Evolutionary conservation across 2,329 filamentous ascomycete species (phyloP), one percentile per base, ranked within the genome.

Genomic region (Xylaria sp.): DNA sequence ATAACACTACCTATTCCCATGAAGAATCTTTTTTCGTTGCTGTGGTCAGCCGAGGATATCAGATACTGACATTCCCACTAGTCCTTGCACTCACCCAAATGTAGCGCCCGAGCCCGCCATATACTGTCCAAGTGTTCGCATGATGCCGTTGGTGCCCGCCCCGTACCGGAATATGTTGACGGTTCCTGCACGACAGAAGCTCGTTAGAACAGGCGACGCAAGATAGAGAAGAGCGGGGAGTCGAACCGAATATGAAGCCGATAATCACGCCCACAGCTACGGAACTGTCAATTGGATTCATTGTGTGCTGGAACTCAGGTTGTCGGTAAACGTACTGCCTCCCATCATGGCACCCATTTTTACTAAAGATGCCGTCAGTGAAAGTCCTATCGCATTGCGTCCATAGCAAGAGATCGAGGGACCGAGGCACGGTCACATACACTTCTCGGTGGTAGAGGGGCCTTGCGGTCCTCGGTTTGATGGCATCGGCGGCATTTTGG

Each of bases 281-380:
- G 68, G 26, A 48, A 49, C 48, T 40, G 48, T 65, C 33, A 76
- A 67, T 33, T 33, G 48, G 60, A 51, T 68, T 17, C 13, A 31
- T 9, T n/a, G 20, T n/a, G 23, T 58, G 23, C n/a, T 33, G 53
- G 23, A 20, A 26, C 38, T 13, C 6, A 3, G 23, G 23, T 23
- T 2, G 2, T n/a, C 4, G 11, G 58, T 40, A 33, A 61, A 88
- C 94, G 77, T 92, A 98, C 95, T 97, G 80, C 94, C 93, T 75
- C 96, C 96, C 94, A 98, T 98, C 91, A 99, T 91, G 71, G 92
- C 94, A 76, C 96, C 96, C 94, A 98, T 97, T 86, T 97, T 97
- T 81, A 94, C 94, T 97, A 26, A 80, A 75, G 59, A 74, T 63
- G 67, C 67, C 31, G 77, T 79, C 77, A 80, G 79, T 73, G 23